These are phyloP conservation scores for Lachancea mirantina DNA, from an alignment of 805 yeast species.

Conservation along the genomic window DNA sequence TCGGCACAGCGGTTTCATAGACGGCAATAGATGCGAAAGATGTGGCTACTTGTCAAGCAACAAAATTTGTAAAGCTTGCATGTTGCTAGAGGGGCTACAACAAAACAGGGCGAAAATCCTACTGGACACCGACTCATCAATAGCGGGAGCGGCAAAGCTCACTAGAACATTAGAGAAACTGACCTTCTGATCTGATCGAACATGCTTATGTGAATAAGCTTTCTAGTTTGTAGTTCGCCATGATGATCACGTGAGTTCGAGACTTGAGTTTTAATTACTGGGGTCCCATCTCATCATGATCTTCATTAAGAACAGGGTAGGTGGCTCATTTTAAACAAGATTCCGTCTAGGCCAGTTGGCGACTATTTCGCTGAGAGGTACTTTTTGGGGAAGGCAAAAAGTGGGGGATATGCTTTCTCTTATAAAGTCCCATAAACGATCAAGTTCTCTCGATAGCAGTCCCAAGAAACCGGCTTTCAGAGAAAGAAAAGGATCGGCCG, in stretches of 20 bases:
- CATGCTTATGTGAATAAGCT: no score
- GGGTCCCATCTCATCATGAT: no score
- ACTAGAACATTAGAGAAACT: constrained; percentile 57
- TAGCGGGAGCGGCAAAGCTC: constrained; percentile 58
- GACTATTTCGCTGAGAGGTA: no score
- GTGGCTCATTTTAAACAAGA: no score
- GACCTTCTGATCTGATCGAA: constrained; percentile 52
- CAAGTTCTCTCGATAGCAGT: constrained; percentile 28
- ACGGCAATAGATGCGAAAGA: constrained; percentile 72
- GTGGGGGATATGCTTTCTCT: constrained; percentile 36
- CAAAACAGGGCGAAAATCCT: constrained; percentile 58
- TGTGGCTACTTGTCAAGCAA: constrained; percentile 93
- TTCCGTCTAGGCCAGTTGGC: no score
- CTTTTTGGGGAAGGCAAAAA: no score
- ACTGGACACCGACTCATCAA: constrained; percentile 45
- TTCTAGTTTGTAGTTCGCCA: no score
- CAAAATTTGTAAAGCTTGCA: constrained; percentile 87
- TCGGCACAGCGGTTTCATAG: constrained; percentile 35
- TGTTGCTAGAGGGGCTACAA: constrained; percentile 77
- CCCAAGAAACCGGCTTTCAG: constrained; percentile 13
- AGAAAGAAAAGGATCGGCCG: no score
- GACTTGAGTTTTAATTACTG: no score
- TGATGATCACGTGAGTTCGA: no score
- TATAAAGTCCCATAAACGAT: constrained; percentile 34
- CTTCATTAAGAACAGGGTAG: no score